Base-by-base conservation (phyloP, 768 basidiomycete species). In the Rhodotorula paludigena region DNA sequence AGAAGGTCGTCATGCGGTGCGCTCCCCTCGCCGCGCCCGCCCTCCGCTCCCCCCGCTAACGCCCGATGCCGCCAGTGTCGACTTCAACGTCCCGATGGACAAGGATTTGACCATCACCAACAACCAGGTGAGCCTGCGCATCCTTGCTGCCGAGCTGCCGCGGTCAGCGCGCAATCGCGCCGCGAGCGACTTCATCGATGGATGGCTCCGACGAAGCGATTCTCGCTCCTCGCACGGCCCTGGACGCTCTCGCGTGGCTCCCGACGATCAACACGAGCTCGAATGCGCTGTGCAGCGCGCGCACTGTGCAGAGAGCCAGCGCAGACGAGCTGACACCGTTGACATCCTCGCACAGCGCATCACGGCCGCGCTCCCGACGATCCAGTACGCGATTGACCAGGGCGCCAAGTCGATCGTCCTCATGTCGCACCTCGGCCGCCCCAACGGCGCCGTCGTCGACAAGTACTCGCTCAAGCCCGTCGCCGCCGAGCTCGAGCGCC, bases 381-480 rank as follows among this genome's bases (percentile, higher is more conserved):
- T 99, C 77, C 85, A 88, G 79, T 92, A 92, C 81, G 92, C 94
- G 23, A 82, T 97, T 69, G 86, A 91, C 33, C 83, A 89, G 68
- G 90, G 93, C 42, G 91, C 93, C 66, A 83, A 85, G 64, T 83
- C 84, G 64, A 87, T 97, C 77, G 84, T 90, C 73, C 85, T 98
- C 77, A 96, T 97, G 92, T 97, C 94, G 76, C 94, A 99, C 79
- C 85, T 99, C 63, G 96, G 94, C 32, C 90, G 94, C 71, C 94
- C 94, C 16, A 92, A 98, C 79, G 94, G 94, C 74, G 89, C 90
- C 75, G 85, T 86, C 62, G 87, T 87, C 76, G 82, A 83, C 57
- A 97, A 97, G 77, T 94, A 90, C 83, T 90, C 92, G 12, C 85
- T 99, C 65, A 87, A 84, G 78, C 90, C 91, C 48, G 87, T 98